Evolutionary conservation across 179 eudicot genomes (phyloP).

Genomic region (Vitellaria paradoxa): DNA sequence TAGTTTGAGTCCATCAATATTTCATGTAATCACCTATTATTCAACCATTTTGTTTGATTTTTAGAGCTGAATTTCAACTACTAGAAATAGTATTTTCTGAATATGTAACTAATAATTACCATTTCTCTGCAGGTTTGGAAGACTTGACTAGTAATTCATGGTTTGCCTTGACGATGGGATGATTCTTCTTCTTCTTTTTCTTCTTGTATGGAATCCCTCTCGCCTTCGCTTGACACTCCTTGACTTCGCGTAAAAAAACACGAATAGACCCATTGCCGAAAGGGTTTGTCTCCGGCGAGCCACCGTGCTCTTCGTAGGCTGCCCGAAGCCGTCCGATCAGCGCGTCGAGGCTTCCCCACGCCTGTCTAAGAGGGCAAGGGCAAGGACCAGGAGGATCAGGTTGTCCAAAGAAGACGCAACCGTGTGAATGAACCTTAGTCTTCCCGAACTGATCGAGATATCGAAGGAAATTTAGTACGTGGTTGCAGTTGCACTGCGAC

Average conservation of each 20-base stretch:
- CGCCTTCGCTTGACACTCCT: constrained; percentile 43
- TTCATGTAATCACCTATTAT: background rate
- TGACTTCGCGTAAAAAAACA: constrained; percentile 33
- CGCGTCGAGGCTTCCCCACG: constrained; percentile 18
- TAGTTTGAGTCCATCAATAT: background rate
- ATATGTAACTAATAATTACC: background rate
- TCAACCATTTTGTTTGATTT: background rate
- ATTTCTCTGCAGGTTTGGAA: constrained; percentile 10
- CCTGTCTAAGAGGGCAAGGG: constrained; percentile 5
- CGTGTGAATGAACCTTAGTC: constrained; percentile 5
- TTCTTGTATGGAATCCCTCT: constrained; percentile 41
- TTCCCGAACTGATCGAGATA: constrained; percentile 19
- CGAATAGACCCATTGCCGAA: constrained; percentile 43
- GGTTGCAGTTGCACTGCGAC: constrained; percentile 34
- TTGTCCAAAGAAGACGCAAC: constrained; percentile 13
- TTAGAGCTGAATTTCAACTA: no score
- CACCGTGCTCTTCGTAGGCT: constrained; percentile 20
- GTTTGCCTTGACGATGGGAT: background rate
- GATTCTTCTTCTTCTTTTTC: constrained; percentile 43
- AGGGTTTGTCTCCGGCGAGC: constrained; percentile 11
- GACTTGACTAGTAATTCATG: constrained; percentile 14
- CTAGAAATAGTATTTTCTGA: background rate
- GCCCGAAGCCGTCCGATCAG: constrained; percentile 15
- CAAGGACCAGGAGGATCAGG: constrained; percentile 13
- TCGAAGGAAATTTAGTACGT: constrained; percentile 28